A percentile compares a stretch with the other conserved stretches of the same genome.
phyloP scores from a whole-genome alignment of 2,329 filamentous ascomycete species.

The Curvularia hawaiiensis region DNA sequence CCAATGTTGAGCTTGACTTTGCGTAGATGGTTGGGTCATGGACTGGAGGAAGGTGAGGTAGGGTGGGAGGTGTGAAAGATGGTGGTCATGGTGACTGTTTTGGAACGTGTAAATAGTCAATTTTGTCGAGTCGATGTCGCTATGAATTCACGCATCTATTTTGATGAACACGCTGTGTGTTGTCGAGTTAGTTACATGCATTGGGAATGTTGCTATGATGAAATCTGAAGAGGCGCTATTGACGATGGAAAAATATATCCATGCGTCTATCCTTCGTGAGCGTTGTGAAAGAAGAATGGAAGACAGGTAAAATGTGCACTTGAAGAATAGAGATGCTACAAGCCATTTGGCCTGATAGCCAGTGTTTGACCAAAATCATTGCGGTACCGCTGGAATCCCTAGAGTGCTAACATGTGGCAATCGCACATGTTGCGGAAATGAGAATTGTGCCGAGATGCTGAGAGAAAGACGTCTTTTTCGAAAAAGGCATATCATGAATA shows the following conservation, averaged over 20 bases:
- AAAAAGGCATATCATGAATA: constrained; percentile 26
- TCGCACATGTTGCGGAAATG: neutral
- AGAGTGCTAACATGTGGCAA: constrained; percentile 5
- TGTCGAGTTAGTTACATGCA: too few relatives aligned
- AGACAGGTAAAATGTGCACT: neutral
- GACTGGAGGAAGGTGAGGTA: neutral
- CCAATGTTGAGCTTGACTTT: constrained; percentile 24
- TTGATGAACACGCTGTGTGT: neutral
- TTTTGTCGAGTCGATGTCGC: neutral
- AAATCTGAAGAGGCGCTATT: neutral
- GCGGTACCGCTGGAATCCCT: constrained; percentile 3
- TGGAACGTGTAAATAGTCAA: constrained; percentile 6
- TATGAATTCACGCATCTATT: constrained; percentile 2
- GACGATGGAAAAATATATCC: neutral
- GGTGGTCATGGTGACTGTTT: neutral
- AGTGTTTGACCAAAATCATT: constrained; percentile 4
- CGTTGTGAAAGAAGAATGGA: neutral
- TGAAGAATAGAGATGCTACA: constrained; percentile 6
- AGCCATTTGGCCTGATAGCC: constrained; percentile 1
- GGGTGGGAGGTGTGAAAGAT: neutral
- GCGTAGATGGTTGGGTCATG: neutral
- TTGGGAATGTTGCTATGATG: neutral
- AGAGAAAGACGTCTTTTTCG: neutral
- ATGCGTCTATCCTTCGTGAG: neutral
- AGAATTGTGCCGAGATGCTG: neutral